Conservation (phyloP, 2,329 filamentous ascomycete species). For the Fusarium sp. region DNA sequence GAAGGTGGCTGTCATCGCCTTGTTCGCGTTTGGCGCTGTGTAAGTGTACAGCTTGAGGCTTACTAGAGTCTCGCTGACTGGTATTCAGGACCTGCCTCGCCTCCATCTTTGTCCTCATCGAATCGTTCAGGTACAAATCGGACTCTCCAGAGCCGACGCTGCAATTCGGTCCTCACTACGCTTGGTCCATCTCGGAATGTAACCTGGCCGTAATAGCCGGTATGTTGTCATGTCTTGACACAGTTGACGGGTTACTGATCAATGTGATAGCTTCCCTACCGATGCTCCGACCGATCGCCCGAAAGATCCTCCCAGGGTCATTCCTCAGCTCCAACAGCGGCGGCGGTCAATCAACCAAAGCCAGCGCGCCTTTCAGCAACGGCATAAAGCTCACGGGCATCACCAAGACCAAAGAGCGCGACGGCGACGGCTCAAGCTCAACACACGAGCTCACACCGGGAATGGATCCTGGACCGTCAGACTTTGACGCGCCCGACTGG, state of each 20-base stretch:
- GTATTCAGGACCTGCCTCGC: constrained; percentile 38
- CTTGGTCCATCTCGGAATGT: constrained; percentile 48
- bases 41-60: constrained; percentile 21
- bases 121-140: constrained; percentile 38
- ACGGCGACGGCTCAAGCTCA: constrained; percentile 31
- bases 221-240: not conserved
- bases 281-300: constrained; percentile 37
- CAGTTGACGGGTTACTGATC: not conserved
- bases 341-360: constrained; percentile 21
- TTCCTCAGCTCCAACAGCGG: constrained; percentile 28
- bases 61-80: not conserved
- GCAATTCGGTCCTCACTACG: constrained; percentile 42
- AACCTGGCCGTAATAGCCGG: constrained; percentile 46
- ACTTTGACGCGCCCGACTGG: constrained; percentile 31
- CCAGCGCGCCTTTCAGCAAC: constrained; percentile 28
- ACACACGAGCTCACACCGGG: constrained; percentile 23
- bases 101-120: constrained; percentile 44
- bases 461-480: constrained; percentile 7
- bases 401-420: constrained; percentile 20
- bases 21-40: constrained; percentile 48
- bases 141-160: constrained; percentile 40
- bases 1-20: constrained; percentile 44
- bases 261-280: constrained; percentile 32
- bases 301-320: constrained; percentile 34
- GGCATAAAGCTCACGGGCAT: constrained; percentile 29